Evolutionary conservation across 1,284 basidiomycete genomes (phyloP).

Genomic region (Naganishia cerealis): DNA sequence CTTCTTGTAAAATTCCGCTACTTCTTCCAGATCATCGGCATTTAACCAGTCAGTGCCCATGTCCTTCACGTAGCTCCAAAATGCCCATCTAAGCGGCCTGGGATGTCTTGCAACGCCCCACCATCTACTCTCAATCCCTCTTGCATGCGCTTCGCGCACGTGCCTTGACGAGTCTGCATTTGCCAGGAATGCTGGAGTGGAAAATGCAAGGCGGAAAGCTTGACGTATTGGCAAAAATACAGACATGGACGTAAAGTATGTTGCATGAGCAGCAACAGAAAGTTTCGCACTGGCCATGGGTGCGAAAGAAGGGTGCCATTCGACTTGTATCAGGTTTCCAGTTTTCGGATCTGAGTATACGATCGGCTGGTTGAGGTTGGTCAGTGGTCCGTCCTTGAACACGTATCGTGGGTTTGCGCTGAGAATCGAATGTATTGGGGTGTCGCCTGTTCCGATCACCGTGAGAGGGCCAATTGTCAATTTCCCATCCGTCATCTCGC

Average conservation of each 20-base stretch:
- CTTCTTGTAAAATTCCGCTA: conserved; percentile 34
- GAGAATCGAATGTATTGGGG: conserved; percentile 40
- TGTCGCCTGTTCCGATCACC: conserved; percentile 47
- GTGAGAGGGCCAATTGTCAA: conserved; percentile 42
- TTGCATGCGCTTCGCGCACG: conserved; percentile 34
- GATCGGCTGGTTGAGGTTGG: conserved; percentile 33
- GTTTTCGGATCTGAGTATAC: conserved; percentile 29
- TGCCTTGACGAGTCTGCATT: conserved; percentile 16
- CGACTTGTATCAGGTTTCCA: conserved; percentile 35
- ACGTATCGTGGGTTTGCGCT: conserved; percentile 40
- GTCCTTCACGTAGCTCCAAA: conserved; percentile 41
- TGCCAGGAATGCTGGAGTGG: conserved; percentile 10
- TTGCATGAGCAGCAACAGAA: conserved; percentile 36
- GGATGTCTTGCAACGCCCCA: conserved; percentile 46
- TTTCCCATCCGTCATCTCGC: conserved; percentile 33
- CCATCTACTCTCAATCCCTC: conserved; percentile 47
- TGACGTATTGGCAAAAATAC: conserved; percentile 17
- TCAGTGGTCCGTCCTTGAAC: conserved; percentile 48
- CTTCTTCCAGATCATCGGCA: conserved; percentile 45
- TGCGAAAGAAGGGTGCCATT: conserved; percentile 38
- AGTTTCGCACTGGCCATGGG: conserved; percentile 42
- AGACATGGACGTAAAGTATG: conserved; percentile 10
- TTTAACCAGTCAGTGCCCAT: conserved; percentile 43
- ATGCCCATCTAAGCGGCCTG: conserved; percentile 37
- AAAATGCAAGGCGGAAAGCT: conserved; percentile 16